A percentile compares a stretch with the other conserved stretches of the same genome.
Conservation (phyloP, 768 basidiomycete species). For the Psilocybe tampanensis region DNA sequence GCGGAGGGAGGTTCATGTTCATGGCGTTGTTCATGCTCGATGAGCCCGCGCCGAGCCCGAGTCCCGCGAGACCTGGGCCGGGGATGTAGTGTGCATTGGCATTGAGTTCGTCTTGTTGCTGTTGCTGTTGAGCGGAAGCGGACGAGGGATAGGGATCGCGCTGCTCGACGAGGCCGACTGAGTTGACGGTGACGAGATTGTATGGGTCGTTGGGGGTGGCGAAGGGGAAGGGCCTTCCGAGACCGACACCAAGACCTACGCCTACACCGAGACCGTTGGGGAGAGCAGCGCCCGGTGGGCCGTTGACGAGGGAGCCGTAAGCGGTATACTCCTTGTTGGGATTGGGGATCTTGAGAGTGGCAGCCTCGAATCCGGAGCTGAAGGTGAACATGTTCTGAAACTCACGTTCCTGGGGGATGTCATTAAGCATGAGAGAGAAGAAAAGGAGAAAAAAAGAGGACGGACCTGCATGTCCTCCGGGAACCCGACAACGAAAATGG, state of each 20-base stretch:
- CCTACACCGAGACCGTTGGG: conserved; percentile 15
- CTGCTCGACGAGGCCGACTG: conserved; percentile 82
- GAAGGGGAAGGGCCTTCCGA: conserved; percentile 23
- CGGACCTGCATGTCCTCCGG: conserved; percentile 98
- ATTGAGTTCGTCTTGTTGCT: conserved; percentile 30
- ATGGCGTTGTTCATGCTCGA: background rate
- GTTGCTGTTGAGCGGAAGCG: conserved; percentile 29
- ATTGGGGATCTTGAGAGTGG: conserved; percentile 95
- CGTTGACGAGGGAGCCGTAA: conserved; percentile 50
- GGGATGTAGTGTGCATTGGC: conserved; percentile 28
- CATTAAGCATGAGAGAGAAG: conserved; percentile 8
- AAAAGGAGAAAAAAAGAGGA: conserved; percentile 18
- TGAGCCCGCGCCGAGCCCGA: background rate
- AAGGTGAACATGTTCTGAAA: conserved; percentile 99
- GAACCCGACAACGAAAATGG: conserved; percentile 98
- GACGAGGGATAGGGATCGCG: conserved; percentile 72
- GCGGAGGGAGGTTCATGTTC: conserved; percentile 53
- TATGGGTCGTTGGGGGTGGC: conserved; percentile 77
- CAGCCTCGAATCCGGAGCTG: conserved; percentile 93
- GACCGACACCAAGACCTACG: conserved; percentile 10
- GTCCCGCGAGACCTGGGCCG: conserved; percentile 9
- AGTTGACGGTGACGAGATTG: conserved; percentile 81
- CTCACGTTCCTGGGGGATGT: conserved; percentile 82
- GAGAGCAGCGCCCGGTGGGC: conserved; percentile 20
- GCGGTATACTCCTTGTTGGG: conserved; percentile 90